These are phyloP conservation scores for Tulasnella sp. DNA, from an alignment of 768 basidiomycete species.

Conservation along the genomic window DNA sequence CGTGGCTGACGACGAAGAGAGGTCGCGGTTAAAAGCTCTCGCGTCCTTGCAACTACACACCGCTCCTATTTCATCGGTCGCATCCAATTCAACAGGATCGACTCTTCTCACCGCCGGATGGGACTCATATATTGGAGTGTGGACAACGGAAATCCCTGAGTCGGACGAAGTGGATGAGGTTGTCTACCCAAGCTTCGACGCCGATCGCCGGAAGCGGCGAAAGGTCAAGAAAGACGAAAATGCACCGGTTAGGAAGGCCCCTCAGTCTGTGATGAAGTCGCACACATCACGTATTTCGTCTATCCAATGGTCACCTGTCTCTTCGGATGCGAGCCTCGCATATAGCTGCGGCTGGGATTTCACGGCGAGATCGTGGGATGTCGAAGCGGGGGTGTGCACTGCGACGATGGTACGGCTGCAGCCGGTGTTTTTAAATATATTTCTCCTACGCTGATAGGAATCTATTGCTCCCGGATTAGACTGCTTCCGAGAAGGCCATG, in stretches of 20 bases:
- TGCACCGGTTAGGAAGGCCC: slow-evolving; percentile 44
- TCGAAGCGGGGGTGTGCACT: slow-evolving; percentile 60
- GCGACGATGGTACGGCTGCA: slow-evolving; percentile 47
- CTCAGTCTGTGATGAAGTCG: slow-evolving; percentile 61
- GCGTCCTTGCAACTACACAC: slow-evolving; percentile 79
- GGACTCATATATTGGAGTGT: slow-evolving; percentile 79
- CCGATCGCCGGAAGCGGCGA: slow-evolving; percentile 54
- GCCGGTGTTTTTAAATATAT: not conserved
- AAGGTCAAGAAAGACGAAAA: slow-evolving; percentile 37
- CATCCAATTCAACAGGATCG: slow-evolving; percentile 41
- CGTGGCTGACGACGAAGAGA: slow-evolving; percentile 25
- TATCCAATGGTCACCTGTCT: slow-evolving; percentile 42
- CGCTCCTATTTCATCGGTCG: slow-evolving; percentile 60
- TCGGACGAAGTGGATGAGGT: slow-evolving; percentile 52
- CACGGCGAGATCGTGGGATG: slow-evolving; percentile 79
- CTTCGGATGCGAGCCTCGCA: slow-evolving; percentile 31
- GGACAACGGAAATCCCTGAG: slow-evolving; percentile 52
- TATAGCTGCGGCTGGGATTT: slow-evolving; percentile 85
- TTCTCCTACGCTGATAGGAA: not conserved
- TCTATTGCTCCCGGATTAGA: too few species aligned
- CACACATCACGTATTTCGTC: slow-evolving; percentile 76
- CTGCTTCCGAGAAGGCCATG: slow-evolving; percentile 63
- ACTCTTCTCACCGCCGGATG: slow-evolving; percentile 75
- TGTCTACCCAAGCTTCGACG: slow-evolving; percentile 27
- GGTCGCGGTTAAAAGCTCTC: slow-evolving; percentile 32